Evolutionary conservation across 176 grass and related monocot species (phyloP).

Genomic region (Microstegium vimineum): DNA sequence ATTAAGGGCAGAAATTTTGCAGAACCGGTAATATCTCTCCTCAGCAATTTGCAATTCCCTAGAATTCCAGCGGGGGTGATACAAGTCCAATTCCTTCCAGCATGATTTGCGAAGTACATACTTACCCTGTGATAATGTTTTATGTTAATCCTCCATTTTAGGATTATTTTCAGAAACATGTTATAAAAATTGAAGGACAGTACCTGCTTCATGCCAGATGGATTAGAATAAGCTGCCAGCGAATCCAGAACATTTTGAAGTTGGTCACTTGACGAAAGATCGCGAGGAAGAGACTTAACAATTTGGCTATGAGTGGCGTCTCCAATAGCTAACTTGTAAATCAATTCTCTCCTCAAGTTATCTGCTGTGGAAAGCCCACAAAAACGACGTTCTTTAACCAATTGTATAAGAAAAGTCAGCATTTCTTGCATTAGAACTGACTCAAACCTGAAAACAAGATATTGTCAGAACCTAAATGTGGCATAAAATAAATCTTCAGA

Average conservation of each 20-base stretch:
- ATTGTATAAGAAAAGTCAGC: slow-evolving; percentile 88
- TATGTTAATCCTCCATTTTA: slow-evolving; percentile 2
- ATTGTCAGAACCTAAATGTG: slow-evolving; percentile 2
- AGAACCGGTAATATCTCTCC: slow-evolving; percentile 97
- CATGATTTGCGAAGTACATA: slow-evolving; percentile 76
- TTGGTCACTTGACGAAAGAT: slow-evolving; percentile 66
- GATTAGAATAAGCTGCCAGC: slow-evolving; percentile 86
- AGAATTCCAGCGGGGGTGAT: slow-evolving; percentile 96
- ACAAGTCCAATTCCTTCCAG: slow-evolving; percentile 96
- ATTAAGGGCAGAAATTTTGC: slow-evolving; percentile 77
- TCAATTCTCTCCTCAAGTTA: slow-evolving; percentile 89
- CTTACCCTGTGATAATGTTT: slow-evolving; percentile 58
- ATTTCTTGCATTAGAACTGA: slow-evolving; percentile 89
- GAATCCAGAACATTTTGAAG: slow-evolving; percentile 89
- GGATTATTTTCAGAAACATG: not conserved
- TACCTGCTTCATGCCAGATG: slow-evolving; percentile 99
- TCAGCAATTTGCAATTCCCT: slow-evolving; percentile 89
- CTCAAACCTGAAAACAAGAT: slow-evolving; percentile 63
- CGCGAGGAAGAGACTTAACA: slow-evolving; percentile 79
- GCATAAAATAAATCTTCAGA: not conserved
- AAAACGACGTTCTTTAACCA: slow-evolving; percentile 91
- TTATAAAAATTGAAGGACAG: not conserved
- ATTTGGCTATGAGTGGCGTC: slow-evolving; percentile 97
- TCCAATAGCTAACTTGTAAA: slow-evolving; percentile 72
- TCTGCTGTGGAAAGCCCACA: slow-evolving; percentile 82